Evolutionary conservation across 768 basidiomycete genomes (phyloP).

Genomic region (Boletus sp.): DNA sequence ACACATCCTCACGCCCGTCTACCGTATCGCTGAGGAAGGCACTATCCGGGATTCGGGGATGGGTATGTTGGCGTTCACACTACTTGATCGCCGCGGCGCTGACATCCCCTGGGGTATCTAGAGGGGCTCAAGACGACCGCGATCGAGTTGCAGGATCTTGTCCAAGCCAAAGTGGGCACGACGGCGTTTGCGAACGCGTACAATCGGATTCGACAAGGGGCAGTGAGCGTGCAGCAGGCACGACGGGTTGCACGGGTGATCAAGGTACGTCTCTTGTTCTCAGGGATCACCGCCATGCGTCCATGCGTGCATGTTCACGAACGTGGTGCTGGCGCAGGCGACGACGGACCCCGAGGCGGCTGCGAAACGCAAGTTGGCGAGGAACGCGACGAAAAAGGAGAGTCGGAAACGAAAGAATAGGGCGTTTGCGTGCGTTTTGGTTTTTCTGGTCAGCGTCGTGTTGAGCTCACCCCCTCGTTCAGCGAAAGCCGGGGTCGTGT

Average conservation of each 20-base stretch:
- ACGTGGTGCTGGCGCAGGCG: slow-evolving; percentile 40
- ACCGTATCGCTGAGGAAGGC: slow-evolving; percentile 86
- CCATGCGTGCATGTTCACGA: too few relatives aligned
- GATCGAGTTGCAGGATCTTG: slow-evolving; percentile 80
- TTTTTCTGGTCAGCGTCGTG: too few relatives aligned
- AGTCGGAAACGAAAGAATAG: slow-evolving; percentile 52
- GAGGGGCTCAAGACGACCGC: slow-evolving; percentile 83
- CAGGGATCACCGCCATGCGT: too few relatives aligned
- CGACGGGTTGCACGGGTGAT: slow-evolving; percentile 61
- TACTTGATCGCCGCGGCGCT: neutral
- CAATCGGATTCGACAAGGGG: slow-evolving; percentile 74
- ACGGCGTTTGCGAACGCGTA: slow-evolving; percentile 79
- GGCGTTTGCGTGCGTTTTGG: too few relatives aligned
- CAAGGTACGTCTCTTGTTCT: slow-evolving; percentile 35
- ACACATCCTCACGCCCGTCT: slow-evolving; percentile 84
- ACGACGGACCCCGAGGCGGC: slow-evolving; percentile 74
- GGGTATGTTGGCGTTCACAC: slow-evolving; percentile 46
- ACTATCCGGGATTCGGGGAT: slow-evolving; percentile 75
- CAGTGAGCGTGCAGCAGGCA: slow-evolving; percentile 64
- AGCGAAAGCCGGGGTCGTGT: too few relatives aligned
- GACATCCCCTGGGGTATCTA: slow-evolving; percentile 27
- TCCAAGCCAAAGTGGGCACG: slow-evolving; percentile 87
- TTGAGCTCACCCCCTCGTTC: too few relatives aligned
- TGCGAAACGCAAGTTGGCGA: slow-evolving; percentile 69
- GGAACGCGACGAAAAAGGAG: slow-evolving; percentile 78